These are phyloP conservation scores for Proliferodiscus dingleyae DNA, from an alignment of 2,329 filamentous ascomycete genomes.

Conservation along the genomic window DNA sequence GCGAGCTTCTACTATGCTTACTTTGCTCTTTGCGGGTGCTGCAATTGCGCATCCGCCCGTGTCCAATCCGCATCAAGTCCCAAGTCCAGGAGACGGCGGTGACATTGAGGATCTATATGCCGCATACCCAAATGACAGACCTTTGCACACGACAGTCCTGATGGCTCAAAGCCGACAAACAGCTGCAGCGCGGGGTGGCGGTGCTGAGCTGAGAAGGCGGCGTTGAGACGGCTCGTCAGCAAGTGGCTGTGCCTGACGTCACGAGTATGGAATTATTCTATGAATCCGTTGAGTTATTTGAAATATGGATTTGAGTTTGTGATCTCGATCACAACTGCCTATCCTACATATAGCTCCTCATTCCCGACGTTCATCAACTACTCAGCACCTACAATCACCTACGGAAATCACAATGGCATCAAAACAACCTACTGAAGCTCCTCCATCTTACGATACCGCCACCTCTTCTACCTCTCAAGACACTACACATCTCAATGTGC, in stretches of 20 bases:
- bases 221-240: neutral
- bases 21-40: neutral
- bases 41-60: conserved; percentile 14
- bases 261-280: no score
- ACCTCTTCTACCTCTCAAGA: conserved; percentile 10
- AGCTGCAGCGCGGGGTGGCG: neutral
- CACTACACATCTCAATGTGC: conserved; percentile 23
- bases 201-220: neutral
- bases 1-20: neutral
- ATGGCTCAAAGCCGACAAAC: conserved; percentile 11
- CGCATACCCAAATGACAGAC: conserved; percentile 6
- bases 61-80: conserved; percentile 10
- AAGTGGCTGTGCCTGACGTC: no score
- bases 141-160: conserved; percentile 18
- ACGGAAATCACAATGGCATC: neutral
- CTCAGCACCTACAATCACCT: no score
- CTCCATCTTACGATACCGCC: conserved; percentile 33
- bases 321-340: no score
- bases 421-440: conserved; percentile 21
- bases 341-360: no score
- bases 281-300: no score
- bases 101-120: conserved; percentile 11
- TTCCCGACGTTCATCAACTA: no score
- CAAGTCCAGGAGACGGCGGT: neutral
- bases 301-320: no score